Evolutionary conservation across 257 asterid genomes (phyloP).

Genomic region (Henckelia pumila): DNA sequence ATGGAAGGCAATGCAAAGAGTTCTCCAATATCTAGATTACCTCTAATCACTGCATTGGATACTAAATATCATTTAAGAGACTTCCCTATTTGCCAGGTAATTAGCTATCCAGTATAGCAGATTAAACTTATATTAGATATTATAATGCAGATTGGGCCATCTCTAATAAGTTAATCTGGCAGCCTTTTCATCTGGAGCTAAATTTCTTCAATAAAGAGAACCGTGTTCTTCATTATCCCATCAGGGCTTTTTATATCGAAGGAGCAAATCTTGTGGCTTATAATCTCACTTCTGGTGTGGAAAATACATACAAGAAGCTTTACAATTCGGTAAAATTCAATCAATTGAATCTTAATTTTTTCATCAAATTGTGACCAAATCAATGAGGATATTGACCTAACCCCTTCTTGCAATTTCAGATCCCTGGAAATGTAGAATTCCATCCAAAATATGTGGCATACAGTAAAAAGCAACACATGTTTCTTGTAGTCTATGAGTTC

Average conservation of each 20-base stretch:
- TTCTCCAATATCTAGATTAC: conserved; percentile 95
- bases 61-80: conserved; percentile 65
- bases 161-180: conserved; percentile 41
- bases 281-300: conserved; percentile 86
- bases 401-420: conserved; percentile 45
- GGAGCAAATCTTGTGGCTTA: conserved; percentile 93
- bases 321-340: conserved; percentile 65
- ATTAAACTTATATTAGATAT: conserved; percentile 15
- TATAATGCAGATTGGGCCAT: conserved; percentile 20
- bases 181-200: conserved; percentile 94
- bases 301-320: conserved; percentile 85
- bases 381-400: conserved; percentile 26
- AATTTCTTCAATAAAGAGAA: conserved; percentile 87
- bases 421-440: conserved; percentile 87
- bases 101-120: conserved; percentile 15
- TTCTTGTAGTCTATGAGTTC: conserved; percentile 79
- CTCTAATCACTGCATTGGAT: conserved; percentile 78
- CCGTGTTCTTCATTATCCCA: conserved; percentile 95
- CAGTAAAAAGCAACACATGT: conserved; percentile 86
- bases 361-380: conserved; percentile 20
- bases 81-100: conserved; percentile 91
- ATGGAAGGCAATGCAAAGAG: conserved; percentile 99
- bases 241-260: conserved; percentile 87
- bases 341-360: conserved; percentile 14
- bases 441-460: conserved; percentile 66